Conservation (phyloP, 176 grass and related monocot genomes). For the Rhynchospora tenuis region DNA sequence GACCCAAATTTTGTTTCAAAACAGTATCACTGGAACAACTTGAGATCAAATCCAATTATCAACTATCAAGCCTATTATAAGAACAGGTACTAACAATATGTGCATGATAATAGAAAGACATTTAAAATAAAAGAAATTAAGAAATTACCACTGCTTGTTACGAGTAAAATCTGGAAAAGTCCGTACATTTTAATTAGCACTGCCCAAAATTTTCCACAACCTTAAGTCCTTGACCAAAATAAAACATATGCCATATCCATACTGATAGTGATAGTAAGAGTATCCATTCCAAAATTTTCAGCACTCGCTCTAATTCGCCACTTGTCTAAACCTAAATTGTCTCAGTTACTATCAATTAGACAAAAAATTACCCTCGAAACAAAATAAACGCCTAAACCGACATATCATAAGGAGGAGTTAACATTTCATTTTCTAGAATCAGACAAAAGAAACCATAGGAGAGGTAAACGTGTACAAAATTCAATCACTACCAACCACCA, state of each 20-base stretch:
- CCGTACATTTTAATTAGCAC: not conserved
- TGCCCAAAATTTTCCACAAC: not conserved
- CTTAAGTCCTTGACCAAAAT: not conserved
- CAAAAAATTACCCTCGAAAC: no score
- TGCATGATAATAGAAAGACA: no score
- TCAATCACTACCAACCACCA: slow-evolving; percentile 9
- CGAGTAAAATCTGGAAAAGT: not conserved
- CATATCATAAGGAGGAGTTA: not conserved
- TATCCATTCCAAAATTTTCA: not conserved
- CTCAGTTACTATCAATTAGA: not conserved
- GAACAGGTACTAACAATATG: no score
- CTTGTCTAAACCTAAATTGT: not conserved
- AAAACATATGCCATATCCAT: not conserved
- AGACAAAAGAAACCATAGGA: not conserved
- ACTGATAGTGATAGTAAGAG: not conserved
- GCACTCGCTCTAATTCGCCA: not conserved
- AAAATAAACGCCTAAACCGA: not conserved
- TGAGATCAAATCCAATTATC: no score
- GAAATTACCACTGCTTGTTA: no score
- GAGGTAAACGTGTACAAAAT: not conserved
- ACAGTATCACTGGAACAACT: no score
- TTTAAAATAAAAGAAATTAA: no score
- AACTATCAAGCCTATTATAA: no score
- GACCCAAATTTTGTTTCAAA: no score
- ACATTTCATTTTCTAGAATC: not conserved